Conservation (phyloP, 1,284 basidiomycete species). For the Moesziomyces aphidis region DNA sequence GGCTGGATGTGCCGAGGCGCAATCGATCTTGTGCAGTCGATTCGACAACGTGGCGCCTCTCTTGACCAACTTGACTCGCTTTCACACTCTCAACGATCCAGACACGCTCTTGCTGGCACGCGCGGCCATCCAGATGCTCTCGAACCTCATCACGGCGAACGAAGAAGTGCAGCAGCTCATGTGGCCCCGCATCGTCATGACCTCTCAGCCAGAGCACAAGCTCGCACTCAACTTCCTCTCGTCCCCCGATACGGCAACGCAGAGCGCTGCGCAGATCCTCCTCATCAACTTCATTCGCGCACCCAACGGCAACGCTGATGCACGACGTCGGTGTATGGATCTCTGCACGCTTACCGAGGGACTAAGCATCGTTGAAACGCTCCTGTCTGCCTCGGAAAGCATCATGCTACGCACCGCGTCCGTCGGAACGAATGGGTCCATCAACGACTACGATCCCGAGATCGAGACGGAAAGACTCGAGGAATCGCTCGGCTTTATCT, state of each 20-base stretch:
- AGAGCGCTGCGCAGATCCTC: conserved; percentile 38
- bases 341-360: conserved; percentile 25
- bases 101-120: conserved; percentile 24
- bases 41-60: conserved; percentile 21
- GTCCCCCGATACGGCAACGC: conserved; percentile 35
- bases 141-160: conserved; percentile 47
- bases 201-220: conserved; percentile 10
- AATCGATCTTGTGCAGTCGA: conserved; percentile 5
- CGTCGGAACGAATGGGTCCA: background rate
- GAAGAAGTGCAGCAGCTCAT: conserved; percentile 16
- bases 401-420: conserved; percentile 33
- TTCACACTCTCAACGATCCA: conserved; percentile 35
- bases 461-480: conserved; percentile 21
- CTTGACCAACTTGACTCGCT: conserved; percentile 27
- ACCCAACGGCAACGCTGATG: background rate
- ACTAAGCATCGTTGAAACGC: conserved; percentile 15
- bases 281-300: conserved; percentile 38
- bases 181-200: conserved; percentile 29
- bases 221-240: conserved; percentile 34
- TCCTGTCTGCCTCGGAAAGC: conserved; percentile 34
- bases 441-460: conserved; percentile 17
- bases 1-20: conserved; percentile 29
- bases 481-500: conserved; percentile 46
- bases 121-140: conserved; percentile 39
- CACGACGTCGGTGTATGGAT: conserved; percentile 13